These are phyloP conservation scores for Erythrobasidium hasegawianum DNA, from an alignment of 1,284 basidiomycete species.

Conservation along the genomic window DNA sequence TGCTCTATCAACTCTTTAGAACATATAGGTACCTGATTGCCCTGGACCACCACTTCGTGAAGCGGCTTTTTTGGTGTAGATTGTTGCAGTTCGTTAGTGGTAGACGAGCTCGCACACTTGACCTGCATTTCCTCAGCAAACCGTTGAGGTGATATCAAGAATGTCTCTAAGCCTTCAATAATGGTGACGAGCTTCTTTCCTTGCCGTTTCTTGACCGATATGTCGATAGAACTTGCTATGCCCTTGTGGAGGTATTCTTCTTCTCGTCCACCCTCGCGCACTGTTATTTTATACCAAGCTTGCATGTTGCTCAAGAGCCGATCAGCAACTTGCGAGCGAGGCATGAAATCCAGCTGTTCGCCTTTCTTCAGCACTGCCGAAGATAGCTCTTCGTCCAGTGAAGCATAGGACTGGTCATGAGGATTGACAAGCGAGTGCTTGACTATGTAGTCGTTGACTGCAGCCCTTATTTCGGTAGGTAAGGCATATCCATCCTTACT, in stretches of 20 bases:
- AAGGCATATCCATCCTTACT: constrained; percentile 21
- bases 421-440: constrained; percentile 13
- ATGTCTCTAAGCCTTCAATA: constrained; percentile 30
- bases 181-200: constrained; percentile 34
- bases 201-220: constrained; percentile 32
- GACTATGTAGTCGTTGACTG: constrained; percentile 20
- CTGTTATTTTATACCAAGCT: constrained; percentile 22
- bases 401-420: constrained; percentile 20
- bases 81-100: constrained; percentile 14
- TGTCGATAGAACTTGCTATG: constrained; percentile 7
- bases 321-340: constrained; percentile 16
- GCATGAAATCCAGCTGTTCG: constrained; percentile 29
- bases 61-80: constrained; percentile 27
- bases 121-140: constrained; percentile 29
- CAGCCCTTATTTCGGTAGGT: constrained; percentile 14
- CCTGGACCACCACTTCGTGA: constrained; percentile 31
- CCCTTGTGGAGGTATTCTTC: constrained; percentile 24
- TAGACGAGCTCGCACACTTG: constrained; percentile 32
- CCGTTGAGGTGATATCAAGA: constrained; percentile 22
- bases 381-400: constrained; percentile 3
- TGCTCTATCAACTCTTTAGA: constrained; percentile 26
- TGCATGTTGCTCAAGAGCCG: constrained; percentile 22
- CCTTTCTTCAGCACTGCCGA: constrained; percentile 29
- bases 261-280: constrained; percentile 13
- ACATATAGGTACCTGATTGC: constrained; percentile 8